These are phyloP conservation scores for Coprinopsis marcescibilis DNA, from an alignment of 768 basidiomycete species.

Conservation along the genomic window DNA sequence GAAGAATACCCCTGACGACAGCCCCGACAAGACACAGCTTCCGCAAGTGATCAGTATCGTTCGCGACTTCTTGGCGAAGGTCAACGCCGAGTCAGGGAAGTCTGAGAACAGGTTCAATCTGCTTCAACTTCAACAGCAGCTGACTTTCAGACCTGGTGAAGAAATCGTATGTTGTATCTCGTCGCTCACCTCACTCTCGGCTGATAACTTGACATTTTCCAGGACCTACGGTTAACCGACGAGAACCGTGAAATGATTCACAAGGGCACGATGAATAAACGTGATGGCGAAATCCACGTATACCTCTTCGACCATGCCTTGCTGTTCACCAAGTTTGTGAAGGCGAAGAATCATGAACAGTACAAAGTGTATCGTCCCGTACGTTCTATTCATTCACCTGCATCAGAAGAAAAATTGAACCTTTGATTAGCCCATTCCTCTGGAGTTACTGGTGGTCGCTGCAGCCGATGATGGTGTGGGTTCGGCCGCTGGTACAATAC, in stretches of 20 bases:
- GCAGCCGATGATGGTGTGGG: constrained; percentile 58
- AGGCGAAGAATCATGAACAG: constrained; percentile 89
- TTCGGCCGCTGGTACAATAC: constrained; percentile 24
- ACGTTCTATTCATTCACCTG: constrained; percentile 22
- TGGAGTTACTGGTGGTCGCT: constrained; percentile 83
- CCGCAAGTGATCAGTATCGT: constrained; percentile 74
- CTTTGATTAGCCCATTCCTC: constrained; percentile 76
- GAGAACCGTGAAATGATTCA: constrained; percentile 88
- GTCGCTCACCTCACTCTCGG: neutral
- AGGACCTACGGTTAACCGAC: constrained; percentile 85
- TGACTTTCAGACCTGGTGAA: constrained; percentile 86
- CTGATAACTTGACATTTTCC: constrained; percentile 3
- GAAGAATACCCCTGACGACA: constrained; percentile 89
- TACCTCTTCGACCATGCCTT: constrained; percentile 97
- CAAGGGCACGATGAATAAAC: constrained; percentile 85
- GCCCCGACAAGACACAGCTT: constrained; percentile 73
- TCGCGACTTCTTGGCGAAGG: constrained; percentile 77
- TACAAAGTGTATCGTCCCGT: constrained; percentile 92
- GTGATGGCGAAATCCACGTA: constrained; percentile 87
- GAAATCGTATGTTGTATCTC: constrained; percentile 59
- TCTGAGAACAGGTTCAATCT: constrained; percentile 96
- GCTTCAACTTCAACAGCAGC: constrained; percentile 86
- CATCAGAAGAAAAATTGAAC: constrained; percentile 2
- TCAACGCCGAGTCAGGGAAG: constrained; percentile 92
- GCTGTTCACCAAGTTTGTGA: constrained; percentile 77